A percentile compares a stretch with the other conserved stretches of the same genome.
phyloP scores from a whole-genome alignment of 2,329 filamentous ascomycete genomes.

The Cucurbitaria berberidis region DNA sequence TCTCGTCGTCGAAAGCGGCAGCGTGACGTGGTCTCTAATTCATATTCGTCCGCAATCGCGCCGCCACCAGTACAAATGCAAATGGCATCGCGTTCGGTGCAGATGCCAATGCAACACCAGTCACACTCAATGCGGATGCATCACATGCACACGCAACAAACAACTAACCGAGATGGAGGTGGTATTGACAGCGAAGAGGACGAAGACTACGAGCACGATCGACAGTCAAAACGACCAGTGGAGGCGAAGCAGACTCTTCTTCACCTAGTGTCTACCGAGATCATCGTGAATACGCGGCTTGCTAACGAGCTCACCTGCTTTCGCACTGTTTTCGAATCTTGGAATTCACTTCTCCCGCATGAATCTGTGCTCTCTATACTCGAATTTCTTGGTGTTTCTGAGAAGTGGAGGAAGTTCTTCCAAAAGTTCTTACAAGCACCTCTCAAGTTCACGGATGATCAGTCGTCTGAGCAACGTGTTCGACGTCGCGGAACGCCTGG shows the following conservation, averaged over 20 bases:
- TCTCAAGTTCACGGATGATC: slow-evolving; percentile 51
- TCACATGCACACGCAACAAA: slow-evolving; percentile 8
- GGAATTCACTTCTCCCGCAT: slow-evolving; percentile 51
- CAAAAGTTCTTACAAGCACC: slow-evolving; percentile 55
- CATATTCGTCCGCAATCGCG: background rate
- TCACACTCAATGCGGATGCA: background rate
- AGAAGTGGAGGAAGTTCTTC: slow-evolving; percentile 54
- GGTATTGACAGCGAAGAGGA: background rate
- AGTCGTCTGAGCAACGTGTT: slow-evolving; percentile 43
- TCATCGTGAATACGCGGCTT: slow-evolving; percentile 39
- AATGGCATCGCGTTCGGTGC: no score
- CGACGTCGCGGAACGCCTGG: slow-evolving; percentile 56
- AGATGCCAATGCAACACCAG: background rate
- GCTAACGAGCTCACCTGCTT: slow-evolving; percentile 40
- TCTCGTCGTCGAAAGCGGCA: slow-evolving; percentile 6
- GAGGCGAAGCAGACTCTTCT: slow-evolving; percentile 40
- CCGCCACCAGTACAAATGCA: background rate
- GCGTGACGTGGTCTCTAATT: background rate
- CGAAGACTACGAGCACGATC: slow-evolving; percentile 7
- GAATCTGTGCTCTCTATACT: slow-evolving; percentile 53
- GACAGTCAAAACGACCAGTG: slow-evolving; percentile 33
- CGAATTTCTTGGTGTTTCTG: slow-evolving; percentile 53
- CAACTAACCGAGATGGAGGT: slow-evolving; percentile 1
- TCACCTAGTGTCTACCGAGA: slow-evolving; percentile 39
- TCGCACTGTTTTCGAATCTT: slow-evolving; percentile 40